A percentile compares a stretch with the other conserved stretches of the same genome.
These are phyloP conservation scores for Auricularia sp. DNA, from an alignment of 768 basidiomycete genomes.

Conservation along the genomic window DNA sequence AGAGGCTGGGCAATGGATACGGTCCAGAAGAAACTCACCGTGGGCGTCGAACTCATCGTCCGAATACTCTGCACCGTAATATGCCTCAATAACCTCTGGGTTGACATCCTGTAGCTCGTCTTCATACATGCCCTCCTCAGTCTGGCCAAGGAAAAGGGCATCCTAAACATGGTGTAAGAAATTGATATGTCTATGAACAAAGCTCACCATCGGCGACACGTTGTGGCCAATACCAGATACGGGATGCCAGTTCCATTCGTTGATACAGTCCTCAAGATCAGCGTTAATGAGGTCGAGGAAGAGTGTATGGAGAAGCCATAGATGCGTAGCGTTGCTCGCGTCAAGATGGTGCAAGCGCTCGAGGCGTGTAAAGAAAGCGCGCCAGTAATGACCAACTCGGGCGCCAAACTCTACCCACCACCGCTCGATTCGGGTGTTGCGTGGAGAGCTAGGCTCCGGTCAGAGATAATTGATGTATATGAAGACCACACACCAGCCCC, in stretches of 20 bases:
- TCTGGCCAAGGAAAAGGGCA: conserved; percentile 4
- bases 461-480: not conserved
- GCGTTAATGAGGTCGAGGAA: conserved; percentile 11
- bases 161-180: conserved; percentile 1
- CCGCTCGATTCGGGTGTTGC: conserved; percentile 12
- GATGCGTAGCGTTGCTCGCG: conserved; percentile 6
- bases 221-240: conserved; percentile 10
- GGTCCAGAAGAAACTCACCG: no score
- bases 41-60: no score
- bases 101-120: conserved; percentile 9
- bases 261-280: conserved; percentile 8
- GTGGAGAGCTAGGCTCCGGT: conserved; percentile 7
- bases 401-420: conserved; percentile 10
- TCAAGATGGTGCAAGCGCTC: conserved; percentile 8
- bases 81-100: conserved; percentile 3
- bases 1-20: no score
- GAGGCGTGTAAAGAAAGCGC: not conserved
- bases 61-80: conserved; percentile 2
- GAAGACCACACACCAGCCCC: conserved; percentile 16
- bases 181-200: not conserved
- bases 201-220: conserved; percentile 12
- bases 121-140: conserved; percentile 3
- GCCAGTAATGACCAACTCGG: conserved; percentile 12
- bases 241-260: conserved; percentile 15
- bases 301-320: conserved; percentile 12